A percentile compares a stretch with the other conserved stretches of the same genome.
These are phyloP conservation scores for Cercospora zeina DNA, from an alignment of 2,329 filamentous ascomycete genomes.

Conservation along the genomic window DNA sequence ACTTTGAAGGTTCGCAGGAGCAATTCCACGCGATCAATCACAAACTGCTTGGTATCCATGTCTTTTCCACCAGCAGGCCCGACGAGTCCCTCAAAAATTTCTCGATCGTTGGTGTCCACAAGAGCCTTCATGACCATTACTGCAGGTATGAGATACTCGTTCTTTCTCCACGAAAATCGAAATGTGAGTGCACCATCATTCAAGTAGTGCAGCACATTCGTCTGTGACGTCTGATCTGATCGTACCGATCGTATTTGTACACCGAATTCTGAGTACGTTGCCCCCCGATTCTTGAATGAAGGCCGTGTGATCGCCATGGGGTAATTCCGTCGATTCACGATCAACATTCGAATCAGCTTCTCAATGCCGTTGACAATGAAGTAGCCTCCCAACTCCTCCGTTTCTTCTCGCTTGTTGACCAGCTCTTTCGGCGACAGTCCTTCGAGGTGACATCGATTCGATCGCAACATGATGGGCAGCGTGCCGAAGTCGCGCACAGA, in stretches of 20 bases:
- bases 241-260: conserved; percentile 89
- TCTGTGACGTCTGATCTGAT: conserved; percentile 97
- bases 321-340: conserved; percentile 88
- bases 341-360: conserved; percentile 89
- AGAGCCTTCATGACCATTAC: conserved; percentile 97
- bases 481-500: conserved; percentile 82
- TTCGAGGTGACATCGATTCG: conserved; percentile 87
- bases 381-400: conserved; percentile 93
- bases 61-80: conserved; percentile 74
- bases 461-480: conserved; percentile 90
- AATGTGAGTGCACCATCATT: conserved; percentile 96
- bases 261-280: conserved; percentile 84
- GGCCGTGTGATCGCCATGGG: conserved; percentile 90
- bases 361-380: conserved; percentile 98
- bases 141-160: conserved; percentile 91
- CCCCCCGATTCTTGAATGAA: conserved; percentile 84
- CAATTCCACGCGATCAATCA: conserved; percentile 91
- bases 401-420: conserved; percentile 86
- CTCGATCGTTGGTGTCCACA: conserved; percentile 91
- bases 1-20: conserved; percentile 89
- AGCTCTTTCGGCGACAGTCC: conserved; percentile 79
- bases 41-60: conserved; percentile 78
- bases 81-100: conserved; percentile 92
- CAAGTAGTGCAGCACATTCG: conserved; percentile 94
- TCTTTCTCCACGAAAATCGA: conserved; percentile 96